Evolutionary conservation across 192 early-diverging fungal genomes (phyloP), one percentile per base, ranked within the genome.

Genomic region (Coemansia sp.): DNA sequence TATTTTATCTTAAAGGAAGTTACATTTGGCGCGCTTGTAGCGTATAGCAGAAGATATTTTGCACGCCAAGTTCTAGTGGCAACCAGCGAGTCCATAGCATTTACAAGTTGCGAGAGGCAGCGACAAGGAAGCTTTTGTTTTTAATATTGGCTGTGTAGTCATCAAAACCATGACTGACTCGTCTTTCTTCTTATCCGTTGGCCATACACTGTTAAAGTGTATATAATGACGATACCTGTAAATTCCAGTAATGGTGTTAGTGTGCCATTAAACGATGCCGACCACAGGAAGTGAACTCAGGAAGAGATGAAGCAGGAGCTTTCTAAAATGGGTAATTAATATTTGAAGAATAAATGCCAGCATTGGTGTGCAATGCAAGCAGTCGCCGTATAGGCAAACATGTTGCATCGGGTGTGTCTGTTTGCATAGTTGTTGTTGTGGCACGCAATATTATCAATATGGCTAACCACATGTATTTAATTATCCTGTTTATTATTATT

Each of bases 241-340:
- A 60, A 34, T 46, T 25, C 42, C 5, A 60, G 58, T 31, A 48
- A 60, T 60, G 58, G 26, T n/a, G 28, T n/a, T 25, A 54, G 52
- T 25, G 52, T n/a, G 5, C 21, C 62, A 21, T 56, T 61, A 1
- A 48, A 55, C 42, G 71, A 73, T 20, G 46, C 67, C 20, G 76
- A 79, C 44, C 70, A 67, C 21, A 73, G 56, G 48, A 51, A 58
- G 56, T 34, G 56, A 8, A 56, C 62, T 54, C 71, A 70, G 52
- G 76, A 79, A 36, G 70, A 79, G 54, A 61, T 70, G 15, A 66
- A 67, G 34, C 58, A 23, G 47, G 67, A 73, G 60, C 70, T 79
- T 58, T 42, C 55, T 52, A 69, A 70, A 46, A 48, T 54, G 34
- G 76, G 76, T 79, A 79, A 69, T 14, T 79, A 70, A 70, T 70